These are phyloP conservation scores for Nitzschia inconspicua DNA, from an alignment of 108 stramenopile genomes.

Conservation along the genomic window DNA sequence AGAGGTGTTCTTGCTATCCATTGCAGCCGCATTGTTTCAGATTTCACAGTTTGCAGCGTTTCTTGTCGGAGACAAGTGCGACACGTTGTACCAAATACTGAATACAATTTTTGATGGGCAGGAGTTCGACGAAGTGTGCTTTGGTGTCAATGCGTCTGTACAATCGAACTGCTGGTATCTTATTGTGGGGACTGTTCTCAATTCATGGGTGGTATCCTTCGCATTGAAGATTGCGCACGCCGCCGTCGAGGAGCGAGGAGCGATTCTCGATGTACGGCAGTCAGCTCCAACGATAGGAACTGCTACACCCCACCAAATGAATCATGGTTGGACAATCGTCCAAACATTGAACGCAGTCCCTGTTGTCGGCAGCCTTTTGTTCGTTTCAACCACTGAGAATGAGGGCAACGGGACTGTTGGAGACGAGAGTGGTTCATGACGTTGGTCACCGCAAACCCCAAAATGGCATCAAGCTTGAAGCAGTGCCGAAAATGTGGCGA, in stretches of 20 bases:
- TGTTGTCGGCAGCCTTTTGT: background rate
- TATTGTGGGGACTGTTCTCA: slow-evolving; percentile 58
- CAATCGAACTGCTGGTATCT: slow-evolving; percentile 50
- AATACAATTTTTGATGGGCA: slow-evolving; percentile 30
- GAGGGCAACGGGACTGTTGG: background rate
- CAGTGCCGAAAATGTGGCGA: too few relatives aligned
- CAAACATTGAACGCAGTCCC: background rate
- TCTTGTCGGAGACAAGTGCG: slow-evolving; percentile 83
- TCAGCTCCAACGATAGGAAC: background rate
- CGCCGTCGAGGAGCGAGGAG: slow-evolving; percentile 59
- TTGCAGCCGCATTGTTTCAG: slow-evolving; percentile 74
- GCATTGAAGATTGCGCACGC: slow-evolving; percentile 59
- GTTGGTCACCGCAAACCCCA: too few relatives aligned
- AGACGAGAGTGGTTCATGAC: background rate
- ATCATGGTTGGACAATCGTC: background rate
- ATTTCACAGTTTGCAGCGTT: slow-evolving; percentile 81
- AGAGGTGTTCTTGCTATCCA: slow-evolving; percentile 84
- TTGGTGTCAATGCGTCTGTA: slow-evolving; percentile 68
- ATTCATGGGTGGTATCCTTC: slow-evolving; percentile 52
- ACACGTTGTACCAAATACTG: slow-evolving; percentile 54
- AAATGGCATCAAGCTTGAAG: too few relatives aligned
- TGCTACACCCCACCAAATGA: background rate
- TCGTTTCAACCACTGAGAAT: background rate
- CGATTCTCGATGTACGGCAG: too few relatives aligned
- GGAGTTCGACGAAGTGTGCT: slow-evolving; percentile 61